Base-by-base conservation (phyloP, 2,329 filamentous ascomycete species). In the Nemania sp. region DNA sequence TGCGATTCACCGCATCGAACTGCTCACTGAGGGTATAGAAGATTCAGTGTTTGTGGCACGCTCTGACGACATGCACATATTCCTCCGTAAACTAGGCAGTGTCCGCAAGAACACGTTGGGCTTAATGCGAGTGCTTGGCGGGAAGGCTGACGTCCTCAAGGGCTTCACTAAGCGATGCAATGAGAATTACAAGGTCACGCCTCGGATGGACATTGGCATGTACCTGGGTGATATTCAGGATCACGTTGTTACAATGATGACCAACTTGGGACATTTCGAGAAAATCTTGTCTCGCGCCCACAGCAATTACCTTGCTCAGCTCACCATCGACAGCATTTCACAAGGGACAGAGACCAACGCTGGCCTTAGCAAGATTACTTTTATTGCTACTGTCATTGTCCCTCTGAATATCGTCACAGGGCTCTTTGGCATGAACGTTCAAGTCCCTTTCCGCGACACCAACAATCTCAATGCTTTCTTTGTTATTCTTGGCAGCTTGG, bases 181-280 rank as follows among this genome's bases (percentile, higher is more conserved):
- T 79, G 95, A 98, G 78, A 93, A 97, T 72, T 98, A 97, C 84
- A 92, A 93, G 72, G 92, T 98, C 60, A 97, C 96, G 1, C 96
- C 96, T 6, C 92, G 94, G 55, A 96, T 96, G 83, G 96, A 99
- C 77, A 97, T 99, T 72, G 96, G 94, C 24, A 88, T 99, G 76
- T 99, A 99, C 78, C 88, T 99, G 41, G 93, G 93, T 76, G 96
- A 99, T 82, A 98, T 99, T 72, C 96, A 99, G 81, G 96, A 99
- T 82, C 96, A 99, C 87, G 95, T 99, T 61, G 93, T 99, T 67
- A 99, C 96, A 53, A 98, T 98, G 95, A 97, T 97, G 88, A 96
- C 93, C 73, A 99, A 97, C 80, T 82, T 99, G 74, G 90, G 90
- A 0, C 96, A 99, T 79, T 98, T 97, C 74, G 96, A 99, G 80